Percentiles rank a stretch among this genome's conserved stretches.
phyloP scores from a whole-genome alignment of 768 basidiomycete genomes.

The Lactarius deliciosus region DNA sequence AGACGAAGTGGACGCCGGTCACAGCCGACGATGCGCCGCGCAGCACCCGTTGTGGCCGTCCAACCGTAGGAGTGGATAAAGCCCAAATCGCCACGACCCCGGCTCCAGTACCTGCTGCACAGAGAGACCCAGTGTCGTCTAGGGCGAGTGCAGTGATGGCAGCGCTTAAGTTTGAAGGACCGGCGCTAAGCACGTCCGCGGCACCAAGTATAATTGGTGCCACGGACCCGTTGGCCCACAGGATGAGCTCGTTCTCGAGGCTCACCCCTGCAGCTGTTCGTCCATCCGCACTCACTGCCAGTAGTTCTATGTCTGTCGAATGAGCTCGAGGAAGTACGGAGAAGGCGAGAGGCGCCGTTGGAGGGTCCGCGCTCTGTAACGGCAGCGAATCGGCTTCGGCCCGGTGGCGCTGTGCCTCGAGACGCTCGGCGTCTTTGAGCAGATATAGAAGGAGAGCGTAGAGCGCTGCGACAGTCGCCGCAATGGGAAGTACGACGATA shows the following conservation, averaged over 20 bases:
- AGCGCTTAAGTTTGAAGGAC: slow-evolving; percentile 47
- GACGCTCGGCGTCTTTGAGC: slow-evolving; percentile 85
- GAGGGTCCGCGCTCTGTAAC: slow-evolving; percentile 36
- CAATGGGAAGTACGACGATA: slow-evolving; percentile 84
- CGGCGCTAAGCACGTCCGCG: slow-evolving; percentile 48
- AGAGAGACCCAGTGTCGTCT: slow-evolving; percentile 56
- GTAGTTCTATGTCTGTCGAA: slow-evolving; percentile 76
- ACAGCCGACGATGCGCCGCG: slow-evolving; percentile 49
- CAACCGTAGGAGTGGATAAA: slow-evolving; percentile 43
- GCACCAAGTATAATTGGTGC: slow-evolving; percentile 51
- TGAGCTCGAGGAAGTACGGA: slow-evolving; percentile 79
- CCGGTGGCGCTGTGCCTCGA: slow-evolving; percentile 79
- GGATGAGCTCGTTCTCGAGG: slow-evolving; percentile 70
- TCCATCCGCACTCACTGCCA: slow-evolving; percentile 71
- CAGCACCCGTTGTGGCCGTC: slow-evolving; percentile 43
- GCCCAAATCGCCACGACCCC: slow-evolving; percentile 67
- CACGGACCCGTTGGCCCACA: slow-evolving; percentile 58
- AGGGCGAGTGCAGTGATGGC: slow-evolving; percentile 63
- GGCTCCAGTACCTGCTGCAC: slow-evolving; percentile 69
- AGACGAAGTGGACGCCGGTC: slow-evolving; percentile 50
- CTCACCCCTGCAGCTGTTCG: slow-evolving; percentile 67
- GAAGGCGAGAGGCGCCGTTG: slow-evolving; percentile 51
- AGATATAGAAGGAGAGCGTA: slow-evolving; percentile 82
- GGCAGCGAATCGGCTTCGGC: slow-evolving; percentile 44
- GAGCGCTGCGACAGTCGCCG: slow-evolving; percentile 66